A percentile compares a stretch with the other conserved stretches of the same genome.
Conservation (phyloP, 306 rosid genomes). For the Quercus suber region DNA sequence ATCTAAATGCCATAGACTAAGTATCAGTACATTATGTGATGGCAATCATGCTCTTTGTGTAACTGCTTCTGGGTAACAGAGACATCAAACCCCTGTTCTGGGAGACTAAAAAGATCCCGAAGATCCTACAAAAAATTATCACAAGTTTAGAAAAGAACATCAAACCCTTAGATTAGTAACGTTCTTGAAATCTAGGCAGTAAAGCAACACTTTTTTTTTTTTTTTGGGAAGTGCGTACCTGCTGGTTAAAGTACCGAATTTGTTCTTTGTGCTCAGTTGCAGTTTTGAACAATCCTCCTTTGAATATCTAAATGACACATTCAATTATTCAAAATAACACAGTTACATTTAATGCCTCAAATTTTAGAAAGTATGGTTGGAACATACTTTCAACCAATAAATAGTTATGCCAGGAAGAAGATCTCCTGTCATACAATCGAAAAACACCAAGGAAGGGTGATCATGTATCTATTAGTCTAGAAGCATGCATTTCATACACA, state of each 20-base stretch:
- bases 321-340: slow-evolving; percentile 9
- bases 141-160: slow-evolving; percentile 9
- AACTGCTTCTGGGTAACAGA: slow-evolving; percentile 84
- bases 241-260: slow-evolving; percentile 84
- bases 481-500: not conserved
- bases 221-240: slow-evolving; percentile 42
- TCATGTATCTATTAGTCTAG: not conserved
- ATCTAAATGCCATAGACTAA: slow-evolving; percentile 5
- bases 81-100: slow-evolving; percentile 85
- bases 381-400: not conserved
- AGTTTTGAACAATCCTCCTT: slow-evolving; percentile 86
- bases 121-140: slow-evolving; percentile 62
- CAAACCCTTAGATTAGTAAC: not conserved
- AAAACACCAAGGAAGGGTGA: not conserved
- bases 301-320: slow-evolving; percentile 51
- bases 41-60: slow-evolving; percentile 75
- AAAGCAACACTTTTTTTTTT: not conserved
- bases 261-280: slow-evolving; percentile 97
- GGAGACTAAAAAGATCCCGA: slow-evolving; percentile 83
- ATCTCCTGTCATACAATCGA: not conserved
- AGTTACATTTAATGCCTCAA: not conserved
- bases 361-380: not conserved
- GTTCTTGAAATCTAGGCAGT: not conserved
- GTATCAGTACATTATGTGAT: slow-evolving; percentile 47
- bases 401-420: not conserved